These are phyloP conservation scores for Fonsecaea erecta DNA, from an alignment of 2,329 filamentous ascomycete species.

Conservation along the genomic window DNA sequence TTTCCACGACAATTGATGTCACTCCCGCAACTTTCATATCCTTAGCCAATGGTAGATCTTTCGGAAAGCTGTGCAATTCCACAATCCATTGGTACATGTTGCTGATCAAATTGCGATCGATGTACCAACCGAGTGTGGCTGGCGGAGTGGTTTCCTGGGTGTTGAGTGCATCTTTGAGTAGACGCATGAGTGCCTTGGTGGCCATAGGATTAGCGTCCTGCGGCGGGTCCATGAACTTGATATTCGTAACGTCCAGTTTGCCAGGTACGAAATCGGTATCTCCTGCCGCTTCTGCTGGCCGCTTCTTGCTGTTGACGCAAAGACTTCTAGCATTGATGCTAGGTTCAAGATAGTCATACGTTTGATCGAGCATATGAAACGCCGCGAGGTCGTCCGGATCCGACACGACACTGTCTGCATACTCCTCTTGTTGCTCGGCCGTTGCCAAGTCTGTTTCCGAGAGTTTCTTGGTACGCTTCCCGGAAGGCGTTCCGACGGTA, in stretches of 20 bases:
- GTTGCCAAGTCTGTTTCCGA: conserved; percentile 25
- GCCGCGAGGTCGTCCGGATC: conserved; percentile 53
- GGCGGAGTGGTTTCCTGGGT: conserved; percentile 65
- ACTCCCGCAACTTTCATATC: conserved; percentile 71
- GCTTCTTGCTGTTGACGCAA: conserved; percentile 16
- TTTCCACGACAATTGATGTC: conserved; percentile 75
- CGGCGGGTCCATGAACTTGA: conserved; percentile 70
- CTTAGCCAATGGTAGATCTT: conserved; percentile 67
- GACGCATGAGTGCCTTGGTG: conserved; percentile 65
- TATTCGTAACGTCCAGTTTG: conserved; percentile 61
- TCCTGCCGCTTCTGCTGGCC: background rate
- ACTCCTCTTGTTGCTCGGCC: conserved; percentile 29
- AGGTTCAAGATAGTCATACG: background rate
- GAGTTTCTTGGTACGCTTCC: conserved; percentile 30
- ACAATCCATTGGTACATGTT: conserved; percentile 93
- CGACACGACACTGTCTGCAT: conserved; percentile 46
- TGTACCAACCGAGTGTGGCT: conserved; percentile 80
- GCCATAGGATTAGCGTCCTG: conserved; percentile 66
- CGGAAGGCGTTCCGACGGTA: conserved; percentile 23
- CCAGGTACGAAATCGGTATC: conserved; percentile 70
- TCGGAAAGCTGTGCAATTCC: conserved; percentile 81
- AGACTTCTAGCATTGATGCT: background rate
- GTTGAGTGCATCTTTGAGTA: conserved; percentile 67
- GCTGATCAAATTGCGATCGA: conserved; percentile 67
- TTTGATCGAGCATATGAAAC: conserved; percentile 37